Conservation (phyloP, 495 filamentous ascomycete genomes). For the Podospora tetraspora region DNA sequence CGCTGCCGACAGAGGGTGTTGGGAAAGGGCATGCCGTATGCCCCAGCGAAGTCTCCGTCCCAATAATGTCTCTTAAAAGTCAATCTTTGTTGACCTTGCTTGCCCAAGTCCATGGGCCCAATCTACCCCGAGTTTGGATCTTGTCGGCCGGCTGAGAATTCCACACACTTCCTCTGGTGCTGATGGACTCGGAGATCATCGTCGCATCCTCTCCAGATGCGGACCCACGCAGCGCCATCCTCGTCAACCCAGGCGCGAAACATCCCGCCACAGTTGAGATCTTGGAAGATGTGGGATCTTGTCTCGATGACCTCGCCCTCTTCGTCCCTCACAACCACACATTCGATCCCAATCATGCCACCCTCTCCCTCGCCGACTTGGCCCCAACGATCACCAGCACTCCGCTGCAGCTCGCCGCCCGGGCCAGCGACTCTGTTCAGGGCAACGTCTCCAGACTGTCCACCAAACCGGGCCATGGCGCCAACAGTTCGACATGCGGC, state of each 20-base stretch:
- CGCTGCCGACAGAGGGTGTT: constrained; percentile 10
- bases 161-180: constrained; percentile 9
- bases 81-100: background rate
- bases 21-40: constrained; percentile 16
- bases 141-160: background rate
- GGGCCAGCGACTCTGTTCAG: constrained; percentile 61
- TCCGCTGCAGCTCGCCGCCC: constrained; percentile 67
- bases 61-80: constrained; percentile 28
- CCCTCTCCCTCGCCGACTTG: constrained; percentile 75
- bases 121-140: background rate
- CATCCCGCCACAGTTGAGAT: constrained; percentile 89
- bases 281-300: constrained; percentile 52
- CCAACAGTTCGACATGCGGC: constrained; percentile 67
- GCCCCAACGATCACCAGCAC: constrained; percentile 71
- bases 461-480: constrained; percentile 62
- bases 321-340: constrained; percentile 40
- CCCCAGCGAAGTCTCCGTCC: constrained; percentile 19
- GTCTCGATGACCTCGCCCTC: constrained; percentile 39
- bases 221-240: constrained; percentile 54
- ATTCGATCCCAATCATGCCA: constrained; percentile 83
- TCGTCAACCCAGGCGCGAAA: constrained; percentile 74
- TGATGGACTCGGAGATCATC: constrained; percentile 16
- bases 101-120: background rate
- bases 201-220: constrained; percentile 50
- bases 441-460: constrained; percentile 42